These are phyloP conservation scores for Ceratobasidium sp. DNA, from an alignment of 1,284 basidiomycete species.

Conservation along the genomic window DNA sequence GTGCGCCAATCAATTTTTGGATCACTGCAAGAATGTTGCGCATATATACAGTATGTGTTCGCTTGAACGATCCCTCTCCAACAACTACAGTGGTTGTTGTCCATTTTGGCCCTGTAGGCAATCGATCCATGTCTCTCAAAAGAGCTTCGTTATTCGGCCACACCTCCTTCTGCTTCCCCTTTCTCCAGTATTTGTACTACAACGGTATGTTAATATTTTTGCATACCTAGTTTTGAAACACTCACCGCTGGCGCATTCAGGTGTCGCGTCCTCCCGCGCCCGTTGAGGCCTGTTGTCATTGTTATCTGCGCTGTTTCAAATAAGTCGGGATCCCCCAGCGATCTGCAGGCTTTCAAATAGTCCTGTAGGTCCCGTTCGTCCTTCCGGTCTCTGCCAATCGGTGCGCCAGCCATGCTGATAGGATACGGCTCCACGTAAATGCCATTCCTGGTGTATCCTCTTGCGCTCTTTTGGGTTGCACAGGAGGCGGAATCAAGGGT, in stretches of 20 bases:
- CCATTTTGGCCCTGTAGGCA: constrained; percentile 7
- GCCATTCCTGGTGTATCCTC: not conserved
- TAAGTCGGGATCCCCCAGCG: not conserved
- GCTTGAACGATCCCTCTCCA: not conserved
- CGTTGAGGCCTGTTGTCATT: constrained; percentile 7
- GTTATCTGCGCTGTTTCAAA: not conserved
- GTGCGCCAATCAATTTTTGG: constrained; percentile 2
- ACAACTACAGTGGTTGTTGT: not conserved
- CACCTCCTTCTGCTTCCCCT: not conserved
- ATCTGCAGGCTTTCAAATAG: not conserved
- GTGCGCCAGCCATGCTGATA: constrained; percentile 3
- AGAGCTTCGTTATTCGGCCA: constrained; percentile 10
- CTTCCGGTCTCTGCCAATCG: not conserved
- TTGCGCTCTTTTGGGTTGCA: too few relatives aligned
- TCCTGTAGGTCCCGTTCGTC: not conserved
- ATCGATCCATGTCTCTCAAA: not conserved
- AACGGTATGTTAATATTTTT: not conserved
- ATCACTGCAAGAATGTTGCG: not conserved
- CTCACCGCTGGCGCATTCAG: constrained; percentile 12
- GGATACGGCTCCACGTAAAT: constrained; percentile 2
- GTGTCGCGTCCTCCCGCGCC: not conserved
- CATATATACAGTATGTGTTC: not conserved
- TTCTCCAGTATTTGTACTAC: not conserved
- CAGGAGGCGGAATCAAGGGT: too few relatives aligned
- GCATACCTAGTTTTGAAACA: too few relatives aligned